phyloP scores from a whole-genome alignment of 495 filamentous ascomycete species.

The Penicillium subrubescens region DNA sequence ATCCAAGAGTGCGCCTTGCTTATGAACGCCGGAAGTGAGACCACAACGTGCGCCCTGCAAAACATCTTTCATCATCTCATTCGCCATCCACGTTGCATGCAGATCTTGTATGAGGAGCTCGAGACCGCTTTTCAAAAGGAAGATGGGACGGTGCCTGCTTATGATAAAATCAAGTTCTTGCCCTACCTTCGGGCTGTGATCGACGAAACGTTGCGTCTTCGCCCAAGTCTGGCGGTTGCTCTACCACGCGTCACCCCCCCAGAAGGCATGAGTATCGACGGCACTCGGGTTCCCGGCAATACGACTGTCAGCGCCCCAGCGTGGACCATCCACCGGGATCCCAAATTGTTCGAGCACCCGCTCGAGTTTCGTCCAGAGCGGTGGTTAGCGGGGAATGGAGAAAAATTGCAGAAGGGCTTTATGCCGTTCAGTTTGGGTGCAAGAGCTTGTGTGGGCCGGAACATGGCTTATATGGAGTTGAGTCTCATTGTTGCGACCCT shows the following conservation, averaged over 20 bases:
- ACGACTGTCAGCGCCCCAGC: not conserved
- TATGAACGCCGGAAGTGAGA: slow-evolving; percentile 52
- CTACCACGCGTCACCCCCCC: not conserved
- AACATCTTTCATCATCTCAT: not conserved
- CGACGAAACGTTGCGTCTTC: not conserved
- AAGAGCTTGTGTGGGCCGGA: not conserved
- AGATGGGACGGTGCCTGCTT: not conserved
- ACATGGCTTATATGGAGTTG: not conserved
- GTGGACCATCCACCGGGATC: not conserved
- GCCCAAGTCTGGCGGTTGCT: not conserved
- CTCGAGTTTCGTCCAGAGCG: not conserved
- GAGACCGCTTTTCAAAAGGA: not conserved
- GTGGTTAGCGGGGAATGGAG: not conserved
- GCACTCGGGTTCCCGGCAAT: not conserved
- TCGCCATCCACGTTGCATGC: not conserved
- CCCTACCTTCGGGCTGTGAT: not conserved
- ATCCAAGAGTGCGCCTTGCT: slow-evolving; percentile 12
- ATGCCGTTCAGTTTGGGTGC: not conserved
- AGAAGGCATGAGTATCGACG: not conserved
- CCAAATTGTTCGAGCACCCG: not conserved
- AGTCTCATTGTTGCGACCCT: not conserved
- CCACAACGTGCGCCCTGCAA: slow-evolving; percentile 41
- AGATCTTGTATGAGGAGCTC: not conserved
- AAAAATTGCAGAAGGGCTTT: not conserved
- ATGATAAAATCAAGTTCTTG: slow-evolving; percentile 1